phyloP scores from a whole-genome alignment of 441 rosid species.

The Gossypium davidsonii region DNA sequence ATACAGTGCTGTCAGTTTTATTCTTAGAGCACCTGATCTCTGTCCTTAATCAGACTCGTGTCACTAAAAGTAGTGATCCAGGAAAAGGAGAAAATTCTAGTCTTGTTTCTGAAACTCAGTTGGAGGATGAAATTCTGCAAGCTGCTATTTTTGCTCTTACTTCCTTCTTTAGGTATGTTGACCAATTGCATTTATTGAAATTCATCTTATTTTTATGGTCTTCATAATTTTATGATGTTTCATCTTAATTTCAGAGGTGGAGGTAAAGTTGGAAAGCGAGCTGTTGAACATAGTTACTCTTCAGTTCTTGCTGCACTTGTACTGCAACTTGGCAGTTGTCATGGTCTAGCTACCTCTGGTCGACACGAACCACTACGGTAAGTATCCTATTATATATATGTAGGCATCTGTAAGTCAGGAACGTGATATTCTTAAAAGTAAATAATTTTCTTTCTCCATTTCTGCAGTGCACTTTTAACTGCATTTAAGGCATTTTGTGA shows the following conservation, averaged over 20 bases:
- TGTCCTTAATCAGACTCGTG: slow-evolving; percentile 52
- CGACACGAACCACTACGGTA: slow-evolving; percentile 84
- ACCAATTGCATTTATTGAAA: slow-evolving; percentile 17
- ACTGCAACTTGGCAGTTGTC: slow-evolving; percentile 92
- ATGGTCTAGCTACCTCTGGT: slow-evolving; percentile 76
- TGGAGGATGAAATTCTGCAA: slow-evolving; percentile 64
- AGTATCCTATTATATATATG: not conserved
- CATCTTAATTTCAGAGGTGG: slow-evolving; percentile 64
- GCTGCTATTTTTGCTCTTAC: slow-evolving; percentile 90
- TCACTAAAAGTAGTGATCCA: slow-evolving; percentile 42
- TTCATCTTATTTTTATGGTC: slow-evolving; percentile 16
- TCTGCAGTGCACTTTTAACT: slow-evolving; percentile 75
- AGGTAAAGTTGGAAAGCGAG: slow-evolving; percentile 88
- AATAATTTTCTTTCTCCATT: slow-evolving; percentile 2
- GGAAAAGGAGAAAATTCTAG: slow-evolving; percentile 57
- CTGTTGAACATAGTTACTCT: slow-evolving; percentile 86
- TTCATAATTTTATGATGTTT: slow-evolving; percentile 22
- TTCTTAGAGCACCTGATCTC: slow-evolving; percentile 84
- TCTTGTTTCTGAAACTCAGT: slow-evolving; percentile 40
- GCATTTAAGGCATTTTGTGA: slow-evolving; percentile 97
- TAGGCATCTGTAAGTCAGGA: slow-evolving; percentile 2
- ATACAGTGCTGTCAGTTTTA: slow-evolving; percentile 56
- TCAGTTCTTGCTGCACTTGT: slow-evolving; percentile 81
- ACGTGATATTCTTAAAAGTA: slow-evolving; percentile 10
- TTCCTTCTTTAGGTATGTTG: slow-evolving; percentile 78